A percentile compares a stretch with the other conserved stretches of the same genome.
These are phyloP conservation scores for Pythium folliculosum DNA, from an alignment of 352 stramenopile species.

Conservation along the genomic window DNA sequence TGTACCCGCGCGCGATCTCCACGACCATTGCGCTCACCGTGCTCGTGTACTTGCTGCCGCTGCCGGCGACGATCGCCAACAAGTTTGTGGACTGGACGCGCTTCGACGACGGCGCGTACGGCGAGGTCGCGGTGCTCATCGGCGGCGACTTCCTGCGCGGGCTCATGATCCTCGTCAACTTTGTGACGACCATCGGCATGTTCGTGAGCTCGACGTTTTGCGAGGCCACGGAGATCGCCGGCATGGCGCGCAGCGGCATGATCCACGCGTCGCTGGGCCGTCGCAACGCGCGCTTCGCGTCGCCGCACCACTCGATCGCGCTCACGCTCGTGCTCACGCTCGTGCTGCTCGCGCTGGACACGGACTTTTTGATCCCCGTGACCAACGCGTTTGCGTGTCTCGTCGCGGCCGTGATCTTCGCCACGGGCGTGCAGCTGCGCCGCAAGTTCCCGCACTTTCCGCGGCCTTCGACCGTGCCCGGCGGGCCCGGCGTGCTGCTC, in stretches of 20 bases:
- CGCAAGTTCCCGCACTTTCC: constrained; percentile 46
- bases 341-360: constrained; percentile 36
- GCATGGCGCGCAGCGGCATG: constrained; percentile 72
- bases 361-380: constrained; percentile 64
- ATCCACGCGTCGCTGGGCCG: constrained; percentile 73
- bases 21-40: constrained; percentile 59
- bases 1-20: constrained; percentile 76
- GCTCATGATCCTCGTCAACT: constrained; percentile 77
- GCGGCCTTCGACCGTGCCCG: constrained; percentile 38
- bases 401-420: constrained; percentile 78
- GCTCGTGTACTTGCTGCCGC: constrained; percentile 71
- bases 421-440: constrained; percentile 83
- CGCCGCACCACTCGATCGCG: constrained; percentile 31
- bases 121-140: constrained; percentile 23
- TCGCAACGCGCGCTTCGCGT: constrained; percentile 29
- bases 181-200: constrained; percentile 84
- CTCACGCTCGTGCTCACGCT: constrained; percentile 28
- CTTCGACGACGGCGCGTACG: constrained; percentile 23
- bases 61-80: constrained; percentile 45
- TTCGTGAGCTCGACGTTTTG: constrained; percentile 90
- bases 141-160: constrained; percentile 72
- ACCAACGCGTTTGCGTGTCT: constrained; percentile 87
- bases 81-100: constrained; percentile 27
- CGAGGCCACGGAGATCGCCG: constrained; percentile 79
- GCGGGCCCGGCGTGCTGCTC: constrained; percentile 25